phyloP scores from a whole-genome alignment of 345 rosid species.

The Eucalyptus pauciflora region DNA sequence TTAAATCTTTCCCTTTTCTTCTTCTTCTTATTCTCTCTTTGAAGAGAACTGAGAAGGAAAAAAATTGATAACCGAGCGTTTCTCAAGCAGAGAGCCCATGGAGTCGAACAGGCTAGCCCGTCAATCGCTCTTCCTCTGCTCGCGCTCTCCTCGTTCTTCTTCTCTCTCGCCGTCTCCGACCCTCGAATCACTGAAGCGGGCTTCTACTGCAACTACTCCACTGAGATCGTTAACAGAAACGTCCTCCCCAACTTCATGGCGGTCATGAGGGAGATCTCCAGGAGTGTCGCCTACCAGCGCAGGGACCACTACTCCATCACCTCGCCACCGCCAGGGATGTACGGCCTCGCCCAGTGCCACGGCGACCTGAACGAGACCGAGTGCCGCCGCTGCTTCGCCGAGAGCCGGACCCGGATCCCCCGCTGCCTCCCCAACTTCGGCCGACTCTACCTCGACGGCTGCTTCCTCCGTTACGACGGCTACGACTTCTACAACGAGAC shows the following conservation, averaged over 20 bases:
- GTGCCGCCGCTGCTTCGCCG: conserved; percentile 25
- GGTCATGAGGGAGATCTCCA: background rate
- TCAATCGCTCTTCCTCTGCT: background rate
- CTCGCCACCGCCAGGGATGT: background rate
- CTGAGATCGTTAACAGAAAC: accelerated
- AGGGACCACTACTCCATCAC: conserved; percentile 3
- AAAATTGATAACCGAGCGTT: background rate
- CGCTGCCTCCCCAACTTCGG: conserved; percentile 28
- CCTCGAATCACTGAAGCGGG: background rate
- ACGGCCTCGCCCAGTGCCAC: conserved; percentile 32
- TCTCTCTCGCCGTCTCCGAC: background rate
- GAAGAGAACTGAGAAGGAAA: background rate
- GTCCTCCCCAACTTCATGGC: background rate
- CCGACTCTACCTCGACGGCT: conserved; percentile 46
- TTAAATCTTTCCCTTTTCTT: background rate
- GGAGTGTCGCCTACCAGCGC: background rate
- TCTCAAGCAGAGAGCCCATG: background rate
- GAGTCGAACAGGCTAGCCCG: background rate
- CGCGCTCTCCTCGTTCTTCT: background rate
- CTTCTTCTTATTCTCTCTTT: background rate
- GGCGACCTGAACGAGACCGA: conserved; percentile 13
- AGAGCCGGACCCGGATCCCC: conserved; percentile 1
- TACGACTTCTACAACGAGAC: conserved; percentile 38
- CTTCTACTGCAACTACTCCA: background rate
- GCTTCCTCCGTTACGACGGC: conserved; percentile 49